Base-by-base conservation (phyloP, 441 rosid genomes). In the Dalechampia spathulata region DNA sequence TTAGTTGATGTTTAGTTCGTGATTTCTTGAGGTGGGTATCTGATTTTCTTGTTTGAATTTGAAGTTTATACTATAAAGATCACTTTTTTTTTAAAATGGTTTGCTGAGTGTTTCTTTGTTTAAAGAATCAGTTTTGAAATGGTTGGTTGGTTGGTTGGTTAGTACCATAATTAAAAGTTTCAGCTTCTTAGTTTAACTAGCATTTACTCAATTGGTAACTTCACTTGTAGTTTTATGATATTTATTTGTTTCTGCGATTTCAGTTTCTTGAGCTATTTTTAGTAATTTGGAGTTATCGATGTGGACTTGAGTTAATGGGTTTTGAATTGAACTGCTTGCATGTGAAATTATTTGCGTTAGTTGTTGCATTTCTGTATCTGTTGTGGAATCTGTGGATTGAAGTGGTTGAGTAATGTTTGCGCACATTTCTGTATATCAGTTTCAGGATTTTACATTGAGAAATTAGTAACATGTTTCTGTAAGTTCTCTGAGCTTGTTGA, bases 1-100 rank as follows among this genome's bases (percentile, higher is more conserved):
- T 14, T 37, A 11, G n/a, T 30, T 30, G 8, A 11, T 37, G 32
- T 30, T 26, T 30, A 10, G 16, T 42, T n/a, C 4, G 15, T 51
- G 19, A 37, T 50, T 51, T 21, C 8, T 44, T 51, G 21, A 60
- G 32, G 49, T 30, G 41, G 48, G 28, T 50, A 20, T 52, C 8
- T 6, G 6, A 1, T 49, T 39, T 56, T 43, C 20, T 42, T 2
- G 14, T 55, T 28, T 32, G 27, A 2, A 42, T 27, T 22, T 56
- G 14, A 56, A 41, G 36, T 55, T 6, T 5, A 27, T n/a, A n/a
- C n/a, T n/a, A n/a, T n/a, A 11, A 1, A 12, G 5, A 25, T 36
- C 11, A 1, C 11, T 32, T 32, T 32, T 32, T 32, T 30, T 30
- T 5, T 32, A 9, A 32, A 9, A 7, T 6, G 10, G 39, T 36